phyloP scores from a whole-genome alignment of 805 yeast species.

The Candida taoyuanica region DNA sequence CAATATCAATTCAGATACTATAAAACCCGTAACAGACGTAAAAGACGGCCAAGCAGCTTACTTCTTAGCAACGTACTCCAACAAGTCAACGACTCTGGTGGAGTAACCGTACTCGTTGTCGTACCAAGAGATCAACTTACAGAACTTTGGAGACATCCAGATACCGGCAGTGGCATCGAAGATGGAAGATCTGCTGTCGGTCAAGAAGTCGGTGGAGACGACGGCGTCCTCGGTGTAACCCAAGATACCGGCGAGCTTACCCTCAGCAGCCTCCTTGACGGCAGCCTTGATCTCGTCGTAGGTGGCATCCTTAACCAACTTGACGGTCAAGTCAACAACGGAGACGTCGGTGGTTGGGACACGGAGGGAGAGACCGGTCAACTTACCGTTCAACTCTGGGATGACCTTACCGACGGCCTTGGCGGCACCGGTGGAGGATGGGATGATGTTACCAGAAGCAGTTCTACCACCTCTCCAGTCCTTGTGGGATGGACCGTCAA shows the following conservation, averaged over 20 bases:
- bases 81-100: slow-evolving; percentile 90
- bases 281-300: slow-evolving; percentile 80
- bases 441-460: slow-evolving; percentile 92
- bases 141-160: slow-evolving; percentile 79
- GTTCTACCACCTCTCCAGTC: slow-evolving; percentile 99
- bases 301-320: slow-evolving; percentile 69
- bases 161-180: slow-evolving; percentile 92
- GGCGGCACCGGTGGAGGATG: slow-evolving; percentile 96
- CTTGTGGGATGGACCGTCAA: slow-evolving; percentile 95
- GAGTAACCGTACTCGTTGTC: slow-evolving; percentile 96
- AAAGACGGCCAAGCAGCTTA: slow-evolving; percentile 2
- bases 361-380: slow-evolving; percentile 91
- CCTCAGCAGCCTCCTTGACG: slow-evolving; percentile 72
- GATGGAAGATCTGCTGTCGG: slow-evolving; percentile 81
- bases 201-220: slow-evolving; percentile 85
- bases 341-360: slow-evolving; percentile 93
- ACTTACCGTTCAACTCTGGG: slow-evolving; percentile 86
- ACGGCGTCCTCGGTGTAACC: slow-evolving; percentile 93
- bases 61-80: slow-evolving; percentile 63
- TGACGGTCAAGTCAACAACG: slow-evolving; percentile 87
- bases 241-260: slow-evolving; percentile 72
- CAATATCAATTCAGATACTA: slow-evolving; percentile 7
- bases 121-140: slow-evolving; percentile 91
- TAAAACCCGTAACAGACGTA: slow-evolving; percentile 10
- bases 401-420: slow-evolving; percentile 96